phyloP scores from a whole-genome alignment of 2,329 filamentous ascomycete species.

The Apiospora marii region DNA sequence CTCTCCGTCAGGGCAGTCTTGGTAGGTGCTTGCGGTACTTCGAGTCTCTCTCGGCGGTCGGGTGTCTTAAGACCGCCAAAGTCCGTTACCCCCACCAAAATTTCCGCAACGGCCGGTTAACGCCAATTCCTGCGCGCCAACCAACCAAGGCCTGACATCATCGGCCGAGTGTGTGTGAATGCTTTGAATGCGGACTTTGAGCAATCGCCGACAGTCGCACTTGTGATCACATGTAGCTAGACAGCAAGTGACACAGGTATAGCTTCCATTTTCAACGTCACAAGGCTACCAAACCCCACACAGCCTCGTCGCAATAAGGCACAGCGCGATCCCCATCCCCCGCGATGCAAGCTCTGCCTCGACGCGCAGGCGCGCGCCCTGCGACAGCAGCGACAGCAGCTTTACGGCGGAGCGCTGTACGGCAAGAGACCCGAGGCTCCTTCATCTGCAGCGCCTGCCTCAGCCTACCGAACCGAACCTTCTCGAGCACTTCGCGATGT shows the following conservation, averaged over 20 bases:
- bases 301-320: not conserved
- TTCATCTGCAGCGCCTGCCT: not conserved
- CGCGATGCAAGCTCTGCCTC: conserved; percentile 23
- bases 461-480: not conserved
- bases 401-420: not conserved
- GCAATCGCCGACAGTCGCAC: not conserved
- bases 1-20: not conserved
- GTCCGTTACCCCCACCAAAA: conserved; percentile 13
- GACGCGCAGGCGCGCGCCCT: conserved; percentile 13
- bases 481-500: not conserved
- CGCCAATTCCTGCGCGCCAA: not conserved
- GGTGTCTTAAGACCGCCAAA: conserved; percentile 12
- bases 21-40: not conserved
- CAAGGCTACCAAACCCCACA: not conserved
- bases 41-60: not conserved
- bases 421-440: not conserved
- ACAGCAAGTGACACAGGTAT: not conserved
- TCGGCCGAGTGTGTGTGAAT: not conserved
- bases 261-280: not conserved
- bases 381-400: not conserved
- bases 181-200: not conserved
- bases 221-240: not conserved
- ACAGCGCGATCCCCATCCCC: not conserved
- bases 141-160: conserved; percentile 15
- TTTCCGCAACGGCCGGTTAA: conserved; percentile 8